Conservation (phyloP, 306 rosid species). For the Trifolium pratense region DNA sequence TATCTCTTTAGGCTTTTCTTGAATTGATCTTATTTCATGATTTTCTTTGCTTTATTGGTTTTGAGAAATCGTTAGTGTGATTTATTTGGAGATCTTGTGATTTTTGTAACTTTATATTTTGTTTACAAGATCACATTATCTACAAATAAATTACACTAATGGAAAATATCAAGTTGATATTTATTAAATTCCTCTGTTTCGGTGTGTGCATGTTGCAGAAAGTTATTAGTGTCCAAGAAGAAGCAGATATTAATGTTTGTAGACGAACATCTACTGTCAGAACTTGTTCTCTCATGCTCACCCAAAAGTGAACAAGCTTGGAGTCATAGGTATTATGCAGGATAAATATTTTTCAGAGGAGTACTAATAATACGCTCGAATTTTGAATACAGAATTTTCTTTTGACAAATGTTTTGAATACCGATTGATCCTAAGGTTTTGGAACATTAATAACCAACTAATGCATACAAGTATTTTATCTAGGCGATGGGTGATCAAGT, state of each 20-base stretch:
- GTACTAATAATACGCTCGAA: conserved; percentile 19
- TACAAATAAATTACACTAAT: too few relatives aligned
- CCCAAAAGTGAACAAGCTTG: too few relatives aligned
- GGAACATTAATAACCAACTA: conserved; percentile 33
- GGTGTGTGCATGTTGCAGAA: conserved; percentile 58
- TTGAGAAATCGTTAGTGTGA: conserved; percentile 6
- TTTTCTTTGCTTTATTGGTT: not conserved
- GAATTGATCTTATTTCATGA: not conserved
- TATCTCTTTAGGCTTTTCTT: not conserved
- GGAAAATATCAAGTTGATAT: conserved; percentile 21
- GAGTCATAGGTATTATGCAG: too few relatives aligned
- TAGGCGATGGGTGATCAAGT: conserved; percentile 95
- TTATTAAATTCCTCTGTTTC: conserved; percentile 8
- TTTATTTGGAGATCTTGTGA: conserved; percentile 12
- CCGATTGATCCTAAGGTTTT: conserved; percentile 29
- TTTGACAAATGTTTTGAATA: not conserved
- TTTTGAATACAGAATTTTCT: conserved; percentile 15
- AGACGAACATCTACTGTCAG: too few relatives aligned
- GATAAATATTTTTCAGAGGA: too few relatives aligned
- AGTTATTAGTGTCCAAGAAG: conserved; percentile 55
- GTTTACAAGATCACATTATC: conserved; percentile 1
- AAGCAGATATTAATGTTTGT: too few relatives aligned
- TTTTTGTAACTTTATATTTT: not conserved
- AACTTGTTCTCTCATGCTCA: too few relatives aligned
- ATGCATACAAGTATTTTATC: conserved; percentile 43